Conservation (phyloP, 2,329 filamentous ascomycete species). For the Pseudogymnoascus sp. region DNA sequence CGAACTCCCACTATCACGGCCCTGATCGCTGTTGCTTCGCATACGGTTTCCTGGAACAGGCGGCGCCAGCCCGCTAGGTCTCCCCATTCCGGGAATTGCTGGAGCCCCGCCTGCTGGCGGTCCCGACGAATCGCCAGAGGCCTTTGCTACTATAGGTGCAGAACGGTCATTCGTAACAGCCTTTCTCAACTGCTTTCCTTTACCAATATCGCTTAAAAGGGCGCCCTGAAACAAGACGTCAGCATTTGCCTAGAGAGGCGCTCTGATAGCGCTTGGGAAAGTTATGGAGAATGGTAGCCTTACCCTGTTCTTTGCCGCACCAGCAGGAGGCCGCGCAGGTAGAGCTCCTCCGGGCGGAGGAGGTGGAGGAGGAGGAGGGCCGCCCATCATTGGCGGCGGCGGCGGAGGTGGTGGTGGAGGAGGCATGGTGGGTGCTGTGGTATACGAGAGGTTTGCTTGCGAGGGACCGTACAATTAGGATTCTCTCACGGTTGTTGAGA, state of each 20-base stretch:
- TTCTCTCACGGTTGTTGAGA: neutral
- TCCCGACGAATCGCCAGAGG: slow-evolving; percentile 45
- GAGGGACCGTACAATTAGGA: neutral
- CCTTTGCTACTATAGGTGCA: slow-evolving; percentile 59
- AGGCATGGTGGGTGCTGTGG: neutral
- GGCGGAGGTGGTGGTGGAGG: slow-evolving; percentile 65
- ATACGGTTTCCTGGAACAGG: slow-evolving; percentile 61
- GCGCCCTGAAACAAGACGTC: slow-evolving; percentile 54
- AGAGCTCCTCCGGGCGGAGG: slow-evolving; percentile 54
- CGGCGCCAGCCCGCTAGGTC: slow-evolving; percentile 58
- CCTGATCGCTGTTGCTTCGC: slow-evolving; percentile 76
- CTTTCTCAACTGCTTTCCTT: slow-evolving; percentile 74
- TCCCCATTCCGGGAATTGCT: slow-evolving; percentile 60
- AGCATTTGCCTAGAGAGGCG: slow-evolving; percentile 15
- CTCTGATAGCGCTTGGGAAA: slow-evolving; percentile 12
- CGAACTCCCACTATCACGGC: slow-evolving; percentile 34
- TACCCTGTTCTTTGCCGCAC: slow-evolving; percentile 51
- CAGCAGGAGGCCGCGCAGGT: slow-evolving; percentile 49
- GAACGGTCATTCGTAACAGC: slow-evolving; percentile 88
- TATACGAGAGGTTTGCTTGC: neutral
- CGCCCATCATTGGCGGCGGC: slow-evolving; percentile 39
- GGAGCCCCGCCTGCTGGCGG: slow-evolving; percentile 68
- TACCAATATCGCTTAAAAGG: slow-evolving; percentile 77
- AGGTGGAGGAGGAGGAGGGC: slow-evolving; percentile 55
- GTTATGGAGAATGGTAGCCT: slow-evolving; percentile 28